These are phyloP conservation scores for Sorghum bicolor DNA, from an alignment of 176 grass and related monocot genomes.

Conservation along the genomic window Sorghum_bicolor_NCBIv3 NC_012870.2:18113501-18114000, in stretches of 20 bases:
- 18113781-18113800: background rate
- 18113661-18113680: background rate
- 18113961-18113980: constrained; percentile 47
- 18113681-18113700: background rate
- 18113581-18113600: constrained; percentile 5
- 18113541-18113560: too few relatives aligned
- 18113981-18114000: constrained; percentile 29
- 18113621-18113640: too few relatives aligned
- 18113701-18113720: constrained; percentile 32
- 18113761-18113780: constrained; percentile 12
- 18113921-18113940: background rate
- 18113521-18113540: constrained; percentile 19
- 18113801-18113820: constrained; percentile 26
- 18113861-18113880: too few relatives aligned
- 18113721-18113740: background rate
- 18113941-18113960: constrained; percentile 52
- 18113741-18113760: constrained; percentile 13
- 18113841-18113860: background rate
- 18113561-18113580: constrained; percentile 29
- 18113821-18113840: constrained; percentile 39
- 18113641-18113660: constrained; percentile 30
- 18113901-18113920: constrained; percentile 42
- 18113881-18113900: constrained; percentile 56
- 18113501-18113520: constrained; percentile 28
- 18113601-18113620: too few relatives aligned